Conservation (phyloP, 73 alveolate genomes). For the Tetrahymena elliotti region DNA sequence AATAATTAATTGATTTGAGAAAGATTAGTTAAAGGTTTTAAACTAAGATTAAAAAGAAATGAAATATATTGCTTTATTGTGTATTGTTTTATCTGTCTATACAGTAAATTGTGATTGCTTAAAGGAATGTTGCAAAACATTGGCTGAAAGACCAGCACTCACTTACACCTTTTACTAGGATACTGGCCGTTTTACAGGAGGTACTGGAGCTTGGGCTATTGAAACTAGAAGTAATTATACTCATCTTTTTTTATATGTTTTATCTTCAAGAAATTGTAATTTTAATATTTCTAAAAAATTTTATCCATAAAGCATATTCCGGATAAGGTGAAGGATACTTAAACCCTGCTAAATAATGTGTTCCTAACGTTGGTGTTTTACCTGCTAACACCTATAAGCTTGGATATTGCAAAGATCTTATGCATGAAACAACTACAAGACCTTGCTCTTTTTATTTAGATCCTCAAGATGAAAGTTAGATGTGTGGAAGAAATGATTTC, state of each 20-base stretch:
- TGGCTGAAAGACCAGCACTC: not conserved
- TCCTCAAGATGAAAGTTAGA: not conserved
- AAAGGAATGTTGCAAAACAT: constrained; percentile 15
- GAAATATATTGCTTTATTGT: not conserved
- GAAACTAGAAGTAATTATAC: constrained; percentile 15
- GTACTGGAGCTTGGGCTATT: constrained; percentile 24
- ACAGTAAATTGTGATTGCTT: not conserved
- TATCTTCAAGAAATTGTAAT: not conserved
- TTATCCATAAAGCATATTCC: constrained; percentile 4
- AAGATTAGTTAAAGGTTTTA: not conserved
- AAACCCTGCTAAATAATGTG: constrained; percentile 42
- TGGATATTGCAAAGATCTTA: constrained; percentile 40
- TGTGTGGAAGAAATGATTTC: constrained; percentile 44
- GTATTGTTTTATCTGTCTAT: not conserved
- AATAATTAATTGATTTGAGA: not conserved
- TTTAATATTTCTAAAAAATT: not conserved
- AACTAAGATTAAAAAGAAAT: not conserved
- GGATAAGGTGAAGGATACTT: constrained; percentile 23
- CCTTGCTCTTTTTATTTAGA: constrained; percentile 47
- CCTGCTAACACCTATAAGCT: constrained; percentile 40
- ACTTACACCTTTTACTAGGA: constrained; percentile 24
- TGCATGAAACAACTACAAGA: constrained; percentile 32
- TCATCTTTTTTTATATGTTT: not conserved
- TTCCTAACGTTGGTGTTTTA: constrained; percentile 36
- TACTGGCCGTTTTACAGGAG: constrained; percentile 41